Base-by-base conservation (phyloP, 164 flowering plant species). In the Macadamia tetraphylla region DNA sequence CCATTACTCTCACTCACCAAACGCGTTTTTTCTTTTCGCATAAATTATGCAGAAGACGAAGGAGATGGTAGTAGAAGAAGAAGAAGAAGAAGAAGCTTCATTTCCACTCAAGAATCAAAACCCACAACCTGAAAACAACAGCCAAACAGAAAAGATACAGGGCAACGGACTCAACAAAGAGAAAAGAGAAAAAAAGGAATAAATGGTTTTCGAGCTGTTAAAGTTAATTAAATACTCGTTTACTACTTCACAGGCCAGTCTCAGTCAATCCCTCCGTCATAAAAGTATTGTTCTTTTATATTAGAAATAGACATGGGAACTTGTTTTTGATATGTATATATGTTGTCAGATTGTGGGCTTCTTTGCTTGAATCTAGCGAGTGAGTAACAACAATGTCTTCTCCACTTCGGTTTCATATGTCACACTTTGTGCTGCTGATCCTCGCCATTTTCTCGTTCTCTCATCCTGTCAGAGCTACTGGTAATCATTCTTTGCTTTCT, bases 381-480 rank as follows among this genome's bases (percentile, higher is more conserved):
- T 23, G 23, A 23, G 23, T 23, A 23, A 23, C 40, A 46, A 49
- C 67, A 66, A 82, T 82, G 86, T 79, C 82, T 56, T 62, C 73
- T 42, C 5, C 5, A 5, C 43, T 48, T 57, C 55, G 60, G 0
- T 51, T 70, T 23, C 53, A 17, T n/a, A 51, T 76, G 66, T 79
- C 68, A 58, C 75, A 67, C 67, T 69, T n/a, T 35, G 40, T 35
- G 40, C 29, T 77, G 70, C 59, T 80, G 51, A 71, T 82, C 53
- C 63, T 63, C 9, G 67, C 67, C 60, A 65, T 80, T 56, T 67
- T 83, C 68, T 65, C 74, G 51, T 62, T 77, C 46, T 69, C 71
- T 59, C 60, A 42, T 60, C 64, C 60, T 5, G 82, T 79, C 44
- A 67, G 68, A 62, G 75, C 82, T 62, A 82, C 67, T 53, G 75